Evolutionary conservation across 2,329 filamentous ascomycete genomes (phyloP), one percentile per base, ranked within the genome.

Genomic region (Cladosporium austrohemisphaericum): DNA sequence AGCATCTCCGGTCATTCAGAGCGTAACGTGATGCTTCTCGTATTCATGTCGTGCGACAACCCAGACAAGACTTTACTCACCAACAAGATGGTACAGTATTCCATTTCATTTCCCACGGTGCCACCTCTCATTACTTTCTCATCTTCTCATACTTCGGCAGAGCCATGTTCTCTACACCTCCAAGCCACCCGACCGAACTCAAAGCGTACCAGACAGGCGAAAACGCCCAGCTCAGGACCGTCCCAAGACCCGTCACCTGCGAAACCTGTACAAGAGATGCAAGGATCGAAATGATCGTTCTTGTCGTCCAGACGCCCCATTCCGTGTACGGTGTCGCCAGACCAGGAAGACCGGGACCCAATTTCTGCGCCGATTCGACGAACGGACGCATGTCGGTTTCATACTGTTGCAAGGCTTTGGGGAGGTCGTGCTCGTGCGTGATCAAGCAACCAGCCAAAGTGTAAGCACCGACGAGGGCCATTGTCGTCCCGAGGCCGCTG

Each of bases 401-500:
- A 41, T 66, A 66, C n/a, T 49, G 53, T 10, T 33, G 40, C 9
- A 65, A 57, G 1, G 57, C 64, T 3, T 52, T 51, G 7, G 46
- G 41, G n/a, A 48, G 46, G 31, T 64, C 52, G n/a, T 59, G 19
- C 2, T 52, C 49, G 28, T 63, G 47, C 7, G 50, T 50, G 3
- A 32, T 23, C 2, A 68, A 7, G 9, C 53, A 56, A 8, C 64
- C 64, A 19, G 65, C 65, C 9, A 67, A 57, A 23, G 59, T 55
- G 50, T 67, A 66, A 1, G 64, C 65, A 22, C 65, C 65, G 11
- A 54, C 57, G 10, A 67, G 47, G 9, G 63, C 65, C 2, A 65
- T 52, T 0, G 64, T 65, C 2, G 65, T 66, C 10, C 65, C 65
- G 58, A 67, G 65, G 8, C 65, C 65, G 6, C 58, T 60, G 41